A percentile compares a stretch with the other conserved stretches of the same genome.
These are phyloP conservation scores for Venustampulla echinocandica DNA, from an alignment of 495 filamentous ascomycete genomes.

Conservation along the genomic window DNA sequence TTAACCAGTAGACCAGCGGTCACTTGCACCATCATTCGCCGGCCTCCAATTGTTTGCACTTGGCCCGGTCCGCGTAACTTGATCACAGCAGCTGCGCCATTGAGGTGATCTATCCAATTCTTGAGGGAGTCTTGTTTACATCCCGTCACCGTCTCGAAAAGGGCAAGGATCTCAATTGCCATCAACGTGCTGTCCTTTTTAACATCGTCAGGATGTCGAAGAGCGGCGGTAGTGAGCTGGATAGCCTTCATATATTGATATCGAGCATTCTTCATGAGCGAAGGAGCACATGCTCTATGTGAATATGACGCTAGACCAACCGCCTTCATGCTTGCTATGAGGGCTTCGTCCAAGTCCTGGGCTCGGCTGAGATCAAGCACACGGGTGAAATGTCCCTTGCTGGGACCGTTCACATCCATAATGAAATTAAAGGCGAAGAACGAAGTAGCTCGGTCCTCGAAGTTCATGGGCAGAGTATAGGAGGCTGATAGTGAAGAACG, in stretches of 20 bases:
- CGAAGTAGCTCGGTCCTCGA: constrained; percentile 31
- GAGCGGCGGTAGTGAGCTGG: constrained; percentile 40
- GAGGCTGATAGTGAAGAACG: not conserved
- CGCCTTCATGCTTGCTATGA: constrained; percentile 37
- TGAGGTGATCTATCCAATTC: constrained; percentile 51
- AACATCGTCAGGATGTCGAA: constrained; percentile 43
- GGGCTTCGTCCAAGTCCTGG: constrained; percentile 25
- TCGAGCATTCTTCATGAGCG: constrained; percentile 33
- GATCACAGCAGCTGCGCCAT: constrained; percentile 50
- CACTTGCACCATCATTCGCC: constrained; percentile 48
- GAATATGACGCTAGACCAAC: constrained; percentile 44
- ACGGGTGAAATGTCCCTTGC: constrained; percentile 25
- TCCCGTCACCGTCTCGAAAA: constrained; percentile 47
- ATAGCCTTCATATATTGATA: constrained; percentile 42
- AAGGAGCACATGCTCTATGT: constrained; percentile 29
- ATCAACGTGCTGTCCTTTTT: constrained; percentile 54
- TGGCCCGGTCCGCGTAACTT: constrained; percentile 48
- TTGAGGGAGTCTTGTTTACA: constrained; percentile 35
- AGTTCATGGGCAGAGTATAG: constrained; percentile 12
- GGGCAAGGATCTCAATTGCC: constrained; percentile 48
- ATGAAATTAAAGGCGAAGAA: constrained; percentile 38
- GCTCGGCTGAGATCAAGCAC: constrained; percentile 20
- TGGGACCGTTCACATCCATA: constrained; percentile 25
- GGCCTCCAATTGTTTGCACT: constrained; percentile 40
- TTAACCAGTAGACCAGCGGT: constrained; percentile 34